Evolutionary conservation across 352 stramenopile species (phyloP).

Genomic region (Achlya hypogyna): DNA sequence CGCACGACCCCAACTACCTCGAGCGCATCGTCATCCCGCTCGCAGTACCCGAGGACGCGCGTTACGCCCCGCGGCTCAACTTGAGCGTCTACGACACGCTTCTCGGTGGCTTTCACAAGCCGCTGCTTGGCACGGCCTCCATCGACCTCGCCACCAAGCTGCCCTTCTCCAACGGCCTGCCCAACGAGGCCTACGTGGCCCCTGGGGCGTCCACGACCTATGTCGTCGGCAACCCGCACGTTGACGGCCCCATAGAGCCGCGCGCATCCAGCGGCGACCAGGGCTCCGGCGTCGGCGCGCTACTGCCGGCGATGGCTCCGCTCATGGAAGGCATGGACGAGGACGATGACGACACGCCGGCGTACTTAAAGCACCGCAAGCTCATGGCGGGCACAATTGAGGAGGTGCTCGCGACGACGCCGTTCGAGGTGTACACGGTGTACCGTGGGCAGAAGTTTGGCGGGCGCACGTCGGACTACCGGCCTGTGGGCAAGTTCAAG

Average conservation of each 20-base stretch:
- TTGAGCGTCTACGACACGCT: slow-evolving; percentile 78
- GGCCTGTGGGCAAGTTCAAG: slow-evolving; percentile 81
- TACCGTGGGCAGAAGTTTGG: slow-evolving; percentile 42
- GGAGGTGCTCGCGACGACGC: slow-evolving; percentile 47
- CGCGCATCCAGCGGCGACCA: slow-evolving; percentile 1
- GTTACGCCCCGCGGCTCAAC: slow-evolving; percentile 78
- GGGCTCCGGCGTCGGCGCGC: not conserved
- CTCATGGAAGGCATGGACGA: slow-evolving; percentile 25
- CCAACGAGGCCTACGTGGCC: slow-evolving; percentile 48
- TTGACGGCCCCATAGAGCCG: slow-evolving; percentile 40
- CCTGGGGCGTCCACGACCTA: slow-evolving; percentile 20
- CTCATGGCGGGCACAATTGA: slow-evolving; percentile 48
- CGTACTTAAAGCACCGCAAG: slow-evolving; percentile 57
- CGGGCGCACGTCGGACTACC: slow-evolving; percentile 26
- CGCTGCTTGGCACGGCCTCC: slow-evolving; percentile 61
- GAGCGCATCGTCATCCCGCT: slow-evolving; percentile 78
- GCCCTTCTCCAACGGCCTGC: slow-evolving; percentile 47
- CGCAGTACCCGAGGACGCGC: slow-evolving; percentile 68
- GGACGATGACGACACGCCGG: slow-evolving; percentile 52
- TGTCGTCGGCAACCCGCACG: slow-evolving; percentile 42
- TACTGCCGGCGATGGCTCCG: slow-evolving; percentile 3
- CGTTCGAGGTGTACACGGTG: slow-evolving; percentile 76
- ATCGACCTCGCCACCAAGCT: slow-evolving; percentile 72
- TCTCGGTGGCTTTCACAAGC: slow-evolving; percentile 77
- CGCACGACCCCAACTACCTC: slow-evolving; percentile 82